Base-by-base conservation (phyloP, 371 early-diverging fungal genomes). In the Mortierella sp. region DNA sequence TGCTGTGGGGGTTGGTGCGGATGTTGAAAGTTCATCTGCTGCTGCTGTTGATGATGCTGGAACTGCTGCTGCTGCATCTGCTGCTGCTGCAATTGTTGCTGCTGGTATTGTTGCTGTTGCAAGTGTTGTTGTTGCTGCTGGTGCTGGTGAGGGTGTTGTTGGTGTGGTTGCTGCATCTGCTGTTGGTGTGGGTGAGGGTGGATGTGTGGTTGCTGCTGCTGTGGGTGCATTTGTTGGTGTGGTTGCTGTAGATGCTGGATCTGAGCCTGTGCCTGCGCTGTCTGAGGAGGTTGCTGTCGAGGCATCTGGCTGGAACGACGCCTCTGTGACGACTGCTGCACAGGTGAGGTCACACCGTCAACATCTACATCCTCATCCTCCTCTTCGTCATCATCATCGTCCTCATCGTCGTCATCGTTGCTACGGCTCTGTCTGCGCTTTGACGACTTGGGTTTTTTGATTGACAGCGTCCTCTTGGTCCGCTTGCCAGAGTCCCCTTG, bases 281-380 rank as follows among this genome's bases (percentile, higher is more conserved):
- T 34, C 70, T 71, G 77, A 31, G 54, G 71, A 8, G 38, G 38
- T 55, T 79, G 79, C 45, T 83, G 84, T 19, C 77, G 74, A 44
- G 71, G 78, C 45, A 42, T 34, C 21, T 84, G 81, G 24, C 84
- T 84, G 26, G 81, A 78, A 7, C 84, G 81, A 11, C 84, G 81
- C 47, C 84, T 70, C 38, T 76, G 84, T 52, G 80, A 70, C 21
- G 74, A 73, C 19, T 21, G n/a, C 13, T 71, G 85, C n/a, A 72
- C 75, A 16, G 82, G 79, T 19, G 84, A 81, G 24, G 79, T 74
- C 54, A 86, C 65, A 45, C 82, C 82, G 38, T 86, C 82, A 26
- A 82, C 78, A 58, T 86, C 86, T 3, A 86, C 80, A 21, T 78
- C 82, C 44, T 77, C 77, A 42, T 84, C 81, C 24, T 85, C 87